Percentiles rank a stretch among this genome's conserved stretches.
These are phyloP conservation scores for Pseudonitzschia multistriata DNA, from an alignment of 108 stramenopile species.

Conservation along the genomic window DNA sequence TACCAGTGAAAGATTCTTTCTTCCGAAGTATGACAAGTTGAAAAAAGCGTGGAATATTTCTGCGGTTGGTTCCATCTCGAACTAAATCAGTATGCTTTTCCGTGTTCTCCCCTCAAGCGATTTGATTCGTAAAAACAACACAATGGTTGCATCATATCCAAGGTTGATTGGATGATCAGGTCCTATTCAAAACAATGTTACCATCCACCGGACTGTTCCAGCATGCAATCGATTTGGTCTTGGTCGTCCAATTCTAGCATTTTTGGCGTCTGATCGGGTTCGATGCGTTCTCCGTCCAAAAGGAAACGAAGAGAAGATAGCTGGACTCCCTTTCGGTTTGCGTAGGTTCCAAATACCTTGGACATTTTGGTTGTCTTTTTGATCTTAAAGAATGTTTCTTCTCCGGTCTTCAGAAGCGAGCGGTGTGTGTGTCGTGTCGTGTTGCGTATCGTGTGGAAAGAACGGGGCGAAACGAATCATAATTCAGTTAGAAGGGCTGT, in stretches of 20 bases:
- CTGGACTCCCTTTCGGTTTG: conserved; percentile 85
- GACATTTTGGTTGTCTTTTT: conserved; percentile 95
- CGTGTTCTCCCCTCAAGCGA: no score
- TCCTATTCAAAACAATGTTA: neutral
- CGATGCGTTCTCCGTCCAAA: conserved; percentile 91
- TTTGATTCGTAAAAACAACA: no score
- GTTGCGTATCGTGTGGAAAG: neutral
- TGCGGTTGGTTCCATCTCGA: no score
- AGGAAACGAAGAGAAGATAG: conserved; percentile 81
- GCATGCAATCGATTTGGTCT: conserved; percentile 95
- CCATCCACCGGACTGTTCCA: conserved; percentile 79
- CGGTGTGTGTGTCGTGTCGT: neutral
- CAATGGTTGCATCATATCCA: neutral
- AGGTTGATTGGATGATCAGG: neutral
- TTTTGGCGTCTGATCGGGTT: conserved; percentile 76
- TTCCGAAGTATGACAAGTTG: no score
- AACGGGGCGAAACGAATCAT: neutral
- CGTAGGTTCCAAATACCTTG: conserved; percentile 91
- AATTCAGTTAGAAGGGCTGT: neutral
- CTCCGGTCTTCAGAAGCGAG: conserved; percentile 63
- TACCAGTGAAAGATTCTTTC: no score
- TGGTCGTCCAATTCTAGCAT: conserved; percentile 93
- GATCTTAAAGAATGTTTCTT: conserved; percentile 96
- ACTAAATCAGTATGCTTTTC: no score
- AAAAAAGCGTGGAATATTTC: no score